A percentile compares a stretch with the other conserved stretches of the same genome.
Evolutionary conservation across 2,329 filamentous ascomycete genomes (phyloP).

Genomic region (Cordyceps javanica): DNA sequence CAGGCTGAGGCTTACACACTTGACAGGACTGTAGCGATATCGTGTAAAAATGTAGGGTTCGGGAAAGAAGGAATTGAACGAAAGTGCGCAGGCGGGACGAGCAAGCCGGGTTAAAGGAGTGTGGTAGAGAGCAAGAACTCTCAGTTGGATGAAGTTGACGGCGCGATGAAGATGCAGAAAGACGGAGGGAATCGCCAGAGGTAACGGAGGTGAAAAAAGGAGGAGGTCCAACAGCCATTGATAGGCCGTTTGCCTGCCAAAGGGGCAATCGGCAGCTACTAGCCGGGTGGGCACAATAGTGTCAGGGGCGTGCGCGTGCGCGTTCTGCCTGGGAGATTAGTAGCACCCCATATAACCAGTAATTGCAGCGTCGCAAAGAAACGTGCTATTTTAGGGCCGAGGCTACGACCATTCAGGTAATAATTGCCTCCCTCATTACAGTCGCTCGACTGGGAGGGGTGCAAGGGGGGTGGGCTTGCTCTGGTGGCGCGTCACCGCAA

Average conservation of each 20-base stretch:
- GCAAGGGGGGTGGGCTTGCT: too few relatives aligned
- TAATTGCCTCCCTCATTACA: background rate
- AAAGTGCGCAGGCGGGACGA: constrained; percentile 25
- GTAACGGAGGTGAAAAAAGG: constrained; percentile 5
- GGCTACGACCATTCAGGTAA: background rate
- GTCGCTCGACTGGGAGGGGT: too few relatives aligned
- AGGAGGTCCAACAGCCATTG: background rate
- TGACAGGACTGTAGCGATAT: background rate
- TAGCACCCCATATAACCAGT: background rate
- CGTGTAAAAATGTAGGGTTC: constrained; percentile 13
- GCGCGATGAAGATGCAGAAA: constrained; percentile 11
- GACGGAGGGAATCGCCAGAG: background rate
- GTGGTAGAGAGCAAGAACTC: constrained; percentile 48
- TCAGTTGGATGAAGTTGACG: constrained; percentile 43
- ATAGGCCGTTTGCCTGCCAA: background rate
- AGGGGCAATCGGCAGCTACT: background rate
- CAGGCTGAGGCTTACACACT: background rate
- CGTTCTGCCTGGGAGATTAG: background rate
- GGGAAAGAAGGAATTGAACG: constrained; percentile 22
- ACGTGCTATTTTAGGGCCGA: background rate
- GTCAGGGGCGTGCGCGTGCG: background rate
- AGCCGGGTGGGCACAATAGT: background rate
- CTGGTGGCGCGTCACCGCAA: background rate
- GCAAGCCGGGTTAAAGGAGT: constrained; percentile 39
- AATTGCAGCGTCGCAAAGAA: constrained; percentile 3